These are phyloP conservation scores for Nicotiana otophora DNA, from an alignment of 257 asterid species.

Conservation along the genomic window DNA sequence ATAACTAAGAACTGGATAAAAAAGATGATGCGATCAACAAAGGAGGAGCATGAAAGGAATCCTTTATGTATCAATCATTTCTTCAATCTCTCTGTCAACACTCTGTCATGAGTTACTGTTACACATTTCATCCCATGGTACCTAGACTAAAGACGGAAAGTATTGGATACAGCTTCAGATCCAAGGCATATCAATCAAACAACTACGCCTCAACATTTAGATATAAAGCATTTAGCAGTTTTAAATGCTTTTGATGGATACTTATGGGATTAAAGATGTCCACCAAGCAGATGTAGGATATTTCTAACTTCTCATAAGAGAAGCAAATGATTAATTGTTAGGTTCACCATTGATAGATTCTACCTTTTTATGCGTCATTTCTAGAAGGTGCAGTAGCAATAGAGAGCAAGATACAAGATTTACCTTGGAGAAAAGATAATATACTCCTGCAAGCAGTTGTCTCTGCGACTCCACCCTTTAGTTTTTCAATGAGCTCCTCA, in stretches of 20 bases:
- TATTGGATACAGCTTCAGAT: background rate
- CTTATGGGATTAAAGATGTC: background rate
- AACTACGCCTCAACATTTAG: background rate
- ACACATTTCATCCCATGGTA: background rate
- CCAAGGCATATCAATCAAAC: background rate
- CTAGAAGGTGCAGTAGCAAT: background rate
- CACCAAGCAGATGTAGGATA: background rate
- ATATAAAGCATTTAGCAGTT: background rate
- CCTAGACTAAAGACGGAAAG: background rate
- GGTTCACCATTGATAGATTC: background rate
- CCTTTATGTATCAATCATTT: background rate
- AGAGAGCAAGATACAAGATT: background rate
- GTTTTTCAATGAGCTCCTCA: conserved; percentile 71
- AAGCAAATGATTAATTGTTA: background rate
- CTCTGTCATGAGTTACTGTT: background rate
- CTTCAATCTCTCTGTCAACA: background rate
- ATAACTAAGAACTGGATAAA: background rate
- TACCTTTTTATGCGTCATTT: background rate
- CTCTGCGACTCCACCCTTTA: conserved; percentile 62
- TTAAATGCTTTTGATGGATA: background rate
- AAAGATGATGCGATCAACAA: background rate
- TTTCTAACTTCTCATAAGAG: background rate
- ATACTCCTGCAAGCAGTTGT: conserved; percentile 50
- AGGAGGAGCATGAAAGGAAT: background rate
- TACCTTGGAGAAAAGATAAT: conserved; percentile 85